Evolutionary conservation across 2,329 filamentous ascomycete species (phyloP), one percentile per base, ranked within the genome.

Genomic region (Aspergillus pseudoviridinutans): DNA sequence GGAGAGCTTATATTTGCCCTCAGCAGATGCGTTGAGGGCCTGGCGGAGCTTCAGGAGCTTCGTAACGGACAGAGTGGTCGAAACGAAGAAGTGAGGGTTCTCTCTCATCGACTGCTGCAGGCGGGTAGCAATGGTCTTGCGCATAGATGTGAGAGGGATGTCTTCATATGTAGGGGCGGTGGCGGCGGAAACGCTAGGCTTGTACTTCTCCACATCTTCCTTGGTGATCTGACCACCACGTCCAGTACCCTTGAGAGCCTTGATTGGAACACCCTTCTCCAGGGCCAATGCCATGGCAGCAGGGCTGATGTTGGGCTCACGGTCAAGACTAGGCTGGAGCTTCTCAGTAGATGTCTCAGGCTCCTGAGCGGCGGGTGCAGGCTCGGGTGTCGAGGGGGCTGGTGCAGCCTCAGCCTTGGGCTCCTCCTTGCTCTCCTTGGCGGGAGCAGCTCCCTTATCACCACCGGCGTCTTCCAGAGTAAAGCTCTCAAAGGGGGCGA

Each of bases 81-180:
- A 91, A 70, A 99, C 93, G 75, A 93, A 99, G 86, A 96, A 99
- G 84, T 97, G 94, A 60, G 94, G 94, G 84, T 97, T 97, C 79
- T 93, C 88, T 78, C 90, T 86, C 76, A 91, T 84, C 47, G 93
- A 97, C 80, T 96, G 84, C 71, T 88, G 87, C 59, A 99, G 89
- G 68, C 94, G 91, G 78, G 80, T 87, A 76, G 94, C 94, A 76
- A 99, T 99, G 66, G 90, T 92, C 87, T 97, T 97, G 82, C 94
- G 92, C 94, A 99, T 99, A 75, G 89, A 89, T 71, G 84, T 89
- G 67, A 92, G 85, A 62, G 92, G 90, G 61, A 85, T 85, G 73
- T 99, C 94, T 78, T 92, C 87, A 79, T 90, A 97, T 58, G 84
- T 79, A 59, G 91, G 83, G 50, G 81, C 85, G 58, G 84, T 79